Base-by-base conservation (phyloP, 129 eudicot genomes). In the carrot (Daucus carota) region DNA sequence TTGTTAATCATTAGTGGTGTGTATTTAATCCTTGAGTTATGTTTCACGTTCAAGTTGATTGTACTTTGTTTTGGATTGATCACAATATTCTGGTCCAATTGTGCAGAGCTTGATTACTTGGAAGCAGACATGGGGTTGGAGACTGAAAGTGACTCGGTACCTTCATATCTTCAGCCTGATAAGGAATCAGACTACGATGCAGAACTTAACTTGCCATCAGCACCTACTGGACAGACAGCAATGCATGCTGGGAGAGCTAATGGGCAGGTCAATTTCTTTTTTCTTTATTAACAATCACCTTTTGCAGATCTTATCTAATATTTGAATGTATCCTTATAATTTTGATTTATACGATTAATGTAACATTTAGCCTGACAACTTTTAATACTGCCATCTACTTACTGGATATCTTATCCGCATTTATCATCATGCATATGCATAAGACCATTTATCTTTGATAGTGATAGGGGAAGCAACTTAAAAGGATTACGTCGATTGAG, bases 61-160 rank as follows among this genome's bases (percentile, higher is more conserved):
- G 26, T 15, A 42, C 47, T 42, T 62, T 40, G 26, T 76, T 10
- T 38, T 78, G 48, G 66, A 24, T 71, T 60, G 18, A 0, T 14
- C 8, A 42, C 29, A 24, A n/a, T 54, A 6, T 46, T 10, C 17
- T 73, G 20, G 59, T 32, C 44, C 33, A 82, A 42, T 43, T 7
- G 20, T 83, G 73, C 91, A 94, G 98, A 94, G 84, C 97, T 94
- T 83, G 98, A 94, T 89, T 97, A 91, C 77, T 82, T 94, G 73
- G 98, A 94, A 80, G 90, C 92, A 6, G 98, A 94, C 80, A 94
- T 94, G 97, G 96, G 96, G 31, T 70, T 82, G 81, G 99, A 91
- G 77, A 87, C 92, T 34, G 98, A 94, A 83, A 78, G 93, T 54
- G 93, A 86, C 78, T 97, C 93, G 33, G 92, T 94, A 46, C 99